Conservation (phyloP, 2,329 filamentous ascomycete genomes). For the Nemania sp. region DNA sequence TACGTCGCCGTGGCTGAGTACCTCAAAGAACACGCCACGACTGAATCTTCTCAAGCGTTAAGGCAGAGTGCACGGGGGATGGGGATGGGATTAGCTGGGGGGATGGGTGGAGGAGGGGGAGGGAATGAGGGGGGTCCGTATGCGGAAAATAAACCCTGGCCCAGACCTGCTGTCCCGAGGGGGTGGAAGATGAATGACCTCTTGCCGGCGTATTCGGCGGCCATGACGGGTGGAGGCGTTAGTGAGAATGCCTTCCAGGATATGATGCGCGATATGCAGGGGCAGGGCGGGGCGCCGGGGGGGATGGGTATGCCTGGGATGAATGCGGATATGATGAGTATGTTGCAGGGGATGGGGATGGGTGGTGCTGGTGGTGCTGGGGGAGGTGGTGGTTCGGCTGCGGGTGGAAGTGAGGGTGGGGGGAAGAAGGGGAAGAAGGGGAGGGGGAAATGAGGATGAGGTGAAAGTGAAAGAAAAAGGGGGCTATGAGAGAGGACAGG, state of each 20-base stretch:
- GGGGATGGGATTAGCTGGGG: slow-evolving; percentile 65
- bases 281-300: slow-evolving; percentile 45
- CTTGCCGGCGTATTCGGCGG: slow-evolving; percentile 84
- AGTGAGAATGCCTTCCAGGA: slow-evolving; percentile 94
- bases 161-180: slow-evolving; percentile 73
- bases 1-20: slow-evolving; percentile 79
- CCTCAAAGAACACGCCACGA: slow-evolving; percentile 77
- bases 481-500: too few species aligned
- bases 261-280: slow-evolving; percentile 91
- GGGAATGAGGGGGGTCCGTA: slow-evolving; percentile 49
- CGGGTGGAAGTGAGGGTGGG: slow-evolving; percentile 29
- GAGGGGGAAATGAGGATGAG: slow-evolving; percentile 44
- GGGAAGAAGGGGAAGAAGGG: slow-evolving; percentile 54
- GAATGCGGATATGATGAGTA: slow-evolving; percentile 38
- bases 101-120: slow-evolving; percentile 42
- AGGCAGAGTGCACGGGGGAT: slow-evolving; percentile 43
- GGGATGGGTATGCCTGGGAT: slow-evolving; percentile 34
- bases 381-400: slow-evolving; percentile 31
- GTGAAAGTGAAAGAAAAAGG: background rate
- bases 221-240: slow-evolving; percentile 89
- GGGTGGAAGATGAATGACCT: slow-evolving; percentile 90
- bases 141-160: slow-evolving; percentile 67
- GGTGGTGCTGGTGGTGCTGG: slow-evolving; percentile 30
- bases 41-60: slow-evolving; percentile 67
- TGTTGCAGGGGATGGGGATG: slow-evolving; percentile 31